Percentiles rank a stretch among this genome's conserved stretches.
Conservation (phyloP, 768 basidiomycete genomes). For the Lyophyllum semitale region DNA sequence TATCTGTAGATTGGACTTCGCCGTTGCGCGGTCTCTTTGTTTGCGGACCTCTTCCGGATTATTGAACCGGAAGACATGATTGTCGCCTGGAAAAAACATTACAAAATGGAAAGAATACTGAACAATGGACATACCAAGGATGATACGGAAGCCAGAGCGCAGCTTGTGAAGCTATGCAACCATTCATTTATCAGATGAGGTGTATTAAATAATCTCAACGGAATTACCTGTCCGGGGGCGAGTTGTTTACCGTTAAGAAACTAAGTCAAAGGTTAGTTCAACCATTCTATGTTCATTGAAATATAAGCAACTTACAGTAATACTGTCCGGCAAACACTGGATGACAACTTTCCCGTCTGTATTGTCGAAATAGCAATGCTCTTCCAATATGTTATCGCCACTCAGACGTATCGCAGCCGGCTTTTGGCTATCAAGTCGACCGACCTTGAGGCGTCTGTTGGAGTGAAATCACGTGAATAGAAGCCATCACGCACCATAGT, state of each 20-base stretch:
- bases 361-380: constrained; percentile 93
- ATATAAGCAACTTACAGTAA: constrained; percentile 61
- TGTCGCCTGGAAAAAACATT: constrained; percentile 61
- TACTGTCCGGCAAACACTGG: constrained; percentile 75
- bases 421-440: constrained; percentile 81
- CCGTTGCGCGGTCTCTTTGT: constrained; percentile 79
- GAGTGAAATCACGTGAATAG: constrained; percentile 5
- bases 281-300: constrained; percentile 8
- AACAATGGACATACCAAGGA: constrained; percentile 66
- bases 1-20: constrained; percentile 68
- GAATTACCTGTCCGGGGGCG: constrained; percentile 67
- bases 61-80: constrained; percentile 97
- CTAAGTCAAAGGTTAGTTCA: constrained; percentile 36
- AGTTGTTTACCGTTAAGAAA: constrained; percentile 95
- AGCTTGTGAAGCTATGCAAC: constrained; percentile 70
- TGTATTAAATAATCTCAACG: not conserved
- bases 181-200: constrained; percentile 2
- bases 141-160: constrained; percentile 93
- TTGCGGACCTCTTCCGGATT: constrained; percentile 95
- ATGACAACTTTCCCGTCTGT: constrained; percentile 82
- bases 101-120: constrained; percentile 6
- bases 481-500: constrained; percentile 57
- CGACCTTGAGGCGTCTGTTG: constrained; percentile 54
- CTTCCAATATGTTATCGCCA: constrained; percentile 87
- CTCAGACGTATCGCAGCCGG: constrained; percentile 89